phyloP scores from a whole-genome alignment of 139 green algal species.

The Haematococcus sp. region DNA sequence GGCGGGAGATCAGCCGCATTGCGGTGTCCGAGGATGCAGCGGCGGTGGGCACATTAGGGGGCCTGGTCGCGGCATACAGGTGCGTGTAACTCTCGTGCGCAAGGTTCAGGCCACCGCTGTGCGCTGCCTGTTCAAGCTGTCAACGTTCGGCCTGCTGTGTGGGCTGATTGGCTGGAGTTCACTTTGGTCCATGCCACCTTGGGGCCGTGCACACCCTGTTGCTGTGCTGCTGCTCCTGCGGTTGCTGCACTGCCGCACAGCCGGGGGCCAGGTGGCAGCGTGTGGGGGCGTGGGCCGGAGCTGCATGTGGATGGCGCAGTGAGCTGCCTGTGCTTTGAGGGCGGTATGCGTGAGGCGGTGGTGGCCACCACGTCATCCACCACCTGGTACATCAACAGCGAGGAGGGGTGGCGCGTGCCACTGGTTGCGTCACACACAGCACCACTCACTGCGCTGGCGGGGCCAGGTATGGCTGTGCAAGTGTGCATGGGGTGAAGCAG shows the following conservation, averaged over 20 bases:
- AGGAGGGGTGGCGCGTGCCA: slow-evolving; percentile 16
- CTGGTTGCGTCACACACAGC: slow-evolving; percentile 27
- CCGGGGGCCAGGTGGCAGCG: background rate
- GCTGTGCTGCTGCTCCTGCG: too few species aligned
- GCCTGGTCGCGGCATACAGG: slow-evolving; percentile 25
- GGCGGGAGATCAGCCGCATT: slow-evolving; percentile 9
- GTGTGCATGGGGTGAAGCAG: too few species aligned
- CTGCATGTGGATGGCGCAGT: slow-evolving; percentile 27
- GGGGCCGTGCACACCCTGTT: too few species aligned
- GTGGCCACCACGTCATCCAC: slow-evolving; percentile 14
- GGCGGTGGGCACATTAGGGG: slow-evolving; percentile 14
- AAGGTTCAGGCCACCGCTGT: background rate
- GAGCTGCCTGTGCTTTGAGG: slow-evolving; percentile 17
- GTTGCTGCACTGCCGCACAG: too few species aligned
- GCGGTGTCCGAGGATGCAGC: background rate
- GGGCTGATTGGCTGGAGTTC: too few species aligned
- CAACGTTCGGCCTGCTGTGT: background rate
- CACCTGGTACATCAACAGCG: slow-evolving; percentile 12
- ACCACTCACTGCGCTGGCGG: slow-evolving; percentile 8
- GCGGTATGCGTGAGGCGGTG: slow-evolving; percentile 25
- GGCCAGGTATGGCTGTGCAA: background rate
- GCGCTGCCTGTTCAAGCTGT: background rate
- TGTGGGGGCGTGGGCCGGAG: slow-evolving; percentile 3
- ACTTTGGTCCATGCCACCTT: too few species aligned
- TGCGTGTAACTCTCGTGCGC: background rate